Percentiles rank a stretch among this genome's conserved stretches.
phyloP scores from a whole-genome alignment of 371 early-diverging fungal species.

The Mortierella sp. region DNA sequence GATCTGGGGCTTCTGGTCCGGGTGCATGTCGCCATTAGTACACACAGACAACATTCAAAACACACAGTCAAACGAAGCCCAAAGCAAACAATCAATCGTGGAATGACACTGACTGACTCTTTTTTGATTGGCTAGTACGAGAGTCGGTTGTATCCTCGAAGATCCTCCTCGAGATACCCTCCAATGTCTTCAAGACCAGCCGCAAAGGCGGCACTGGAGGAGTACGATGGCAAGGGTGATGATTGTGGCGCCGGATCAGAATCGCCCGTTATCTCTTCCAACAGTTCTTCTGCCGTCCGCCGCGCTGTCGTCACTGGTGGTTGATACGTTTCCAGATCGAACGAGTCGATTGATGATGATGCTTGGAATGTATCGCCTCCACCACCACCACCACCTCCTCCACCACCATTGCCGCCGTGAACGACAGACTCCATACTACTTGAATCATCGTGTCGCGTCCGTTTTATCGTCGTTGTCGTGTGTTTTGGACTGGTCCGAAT shows the following conservation, averaged over 20 bases:
- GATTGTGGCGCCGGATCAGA: neutral
- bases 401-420: neutral
- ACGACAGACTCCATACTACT: neutral
- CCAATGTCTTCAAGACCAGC: constrained; percentile 3
- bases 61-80: neutral
- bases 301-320: neutral
- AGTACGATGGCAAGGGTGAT: neutral
- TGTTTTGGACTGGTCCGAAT: no score
- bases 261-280: neutral
- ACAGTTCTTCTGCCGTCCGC: neutral
- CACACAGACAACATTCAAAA: no score
- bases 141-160: neutral
- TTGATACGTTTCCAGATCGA: neutral
- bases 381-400: neutral
- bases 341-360: neutral
- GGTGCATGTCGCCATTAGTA: neutral
- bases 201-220: neutral
- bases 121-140: neutral
- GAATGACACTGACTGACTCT: neutral
- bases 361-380: neutral
- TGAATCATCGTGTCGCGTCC: neutral
- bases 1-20: constrained; percentile 4
- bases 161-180: neutral
- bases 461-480: neutral
- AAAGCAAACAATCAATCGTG: neutral